phyloP scores from a whole-genome alignment of 768 basidiomycete species.

The Tricholoma terreum region DNA sequence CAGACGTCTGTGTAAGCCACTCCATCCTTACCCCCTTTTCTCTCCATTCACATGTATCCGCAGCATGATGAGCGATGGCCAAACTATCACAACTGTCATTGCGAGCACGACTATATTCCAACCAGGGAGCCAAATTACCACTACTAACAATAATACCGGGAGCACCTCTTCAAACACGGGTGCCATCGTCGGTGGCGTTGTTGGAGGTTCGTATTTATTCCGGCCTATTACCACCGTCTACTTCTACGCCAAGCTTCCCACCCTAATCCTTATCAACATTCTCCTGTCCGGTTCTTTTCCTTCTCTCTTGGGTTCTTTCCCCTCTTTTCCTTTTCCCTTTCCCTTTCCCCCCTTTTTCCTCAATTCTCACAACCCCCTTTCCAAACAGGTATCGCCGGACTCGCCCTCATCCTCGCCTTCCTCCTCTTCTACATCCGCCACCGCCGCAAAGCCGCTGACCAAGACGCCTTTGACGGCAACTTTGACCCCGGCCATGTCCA shows the following conservation, averaged over 20 bases:
- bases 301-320: not conserved
- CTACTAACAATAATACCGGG: not conserved
- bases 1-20: not conserved
- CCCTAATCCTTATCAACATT: not conserved
- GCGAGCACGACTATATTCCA: slow-evolving; percentile 24
- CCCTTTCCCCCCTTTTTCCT: not conserved
- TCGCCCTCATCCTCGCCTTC: slow-evolving; percentile 22
- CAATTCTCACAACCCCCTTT: not conserved
- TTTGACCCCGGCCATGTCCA: slow-evolving; percentile 35
- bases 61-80: slow-evolving; percentile 21
- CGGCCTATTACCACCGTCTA: not conserved
- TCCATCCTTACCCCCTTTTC: not conserved
- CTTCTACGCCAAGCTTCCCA: not conserved
- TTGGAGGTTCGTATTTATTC: slow-evolving; percentile 37
- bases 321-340: not conserved
- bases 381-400: slow-evolving; percentile 26
- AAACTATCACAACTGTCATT: slow-evolving; percentile 25
- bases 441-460: slow-evolving; percentile 18
- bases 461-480: slow-evolving; percentile 37
- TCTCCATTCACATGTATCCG: not conserved
- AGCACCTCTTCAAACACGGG: slow-evolving; percentile 26
- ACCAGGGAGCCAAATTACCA: slow-evolving; percentile 15
- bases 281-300: not conserved
- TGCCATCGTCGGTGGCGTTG: slow-evolving; percentile 49
- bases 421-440: slow-evolving; percentile 26